Base-by-base conservation (phyloP, 2,329 filamentous ascomycete species). In the Cryphonectria naterciae region DNA sequence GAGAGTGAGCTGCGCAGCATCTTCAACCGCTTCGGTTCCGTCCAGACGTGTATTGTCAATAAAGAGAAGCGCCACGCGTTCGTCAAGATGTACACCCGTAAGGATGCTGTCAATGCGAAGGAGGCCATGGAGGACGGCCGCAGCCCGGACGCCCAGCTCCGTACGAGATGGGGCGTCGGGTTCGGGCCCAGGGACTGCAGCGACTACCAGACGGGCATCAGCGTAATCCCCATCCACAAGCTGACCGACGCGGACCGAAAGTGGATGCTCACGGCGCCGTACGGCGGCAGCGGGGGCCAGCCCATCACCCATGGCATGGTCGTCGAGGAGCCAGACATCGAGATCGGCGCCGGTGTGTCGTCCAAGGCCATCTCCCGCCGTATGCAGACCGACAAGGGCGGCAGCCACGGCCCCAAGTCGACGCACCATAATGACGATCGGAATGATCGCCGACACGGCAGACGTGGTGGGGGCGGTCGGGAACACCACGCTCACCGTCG, bases 31-130 rank as follows among this genome's bases (percentile, higher is more conserved):
- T 97, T 91, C 78, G 96, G 96, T 71, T 86, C 91, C 68, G 96
- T 99, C 4, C 96, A 99, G 81, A 98, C 95, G 1, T 98, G 95
- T 82, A 99, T 99, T 75, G 95, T 98, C 75, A 98, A 99, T 83
- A 92, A 94, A 77, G 96, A 99, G 78, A 99, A 98, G 83, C 93
- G 96, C 25, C 96, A 99, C 81, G 96, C 96, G 7, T 99, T 99
- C 80, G 95, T 99, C 77, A 99, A 99, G 83, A 99, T 99, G 96
- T 88, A 96, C 75, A 96, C 89, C 74, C 93, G 97, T 52, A 87
- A 89, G 73, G 94, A 97, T 80, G 95, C 96, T 19, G 87, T 97
- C 71, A 85, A 81, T 73, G 96, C 96, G 66, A 97, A 97, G 79
- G 89, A 92, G 52, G 93, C 91, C 67, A 97, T 98, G 90, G 95